Evolutionary conservation across 164 flowering plant genomes (phyloP), one percentile per base, ranked within the genome.

Genomic region (Paratinospora sagittata): DNA sequence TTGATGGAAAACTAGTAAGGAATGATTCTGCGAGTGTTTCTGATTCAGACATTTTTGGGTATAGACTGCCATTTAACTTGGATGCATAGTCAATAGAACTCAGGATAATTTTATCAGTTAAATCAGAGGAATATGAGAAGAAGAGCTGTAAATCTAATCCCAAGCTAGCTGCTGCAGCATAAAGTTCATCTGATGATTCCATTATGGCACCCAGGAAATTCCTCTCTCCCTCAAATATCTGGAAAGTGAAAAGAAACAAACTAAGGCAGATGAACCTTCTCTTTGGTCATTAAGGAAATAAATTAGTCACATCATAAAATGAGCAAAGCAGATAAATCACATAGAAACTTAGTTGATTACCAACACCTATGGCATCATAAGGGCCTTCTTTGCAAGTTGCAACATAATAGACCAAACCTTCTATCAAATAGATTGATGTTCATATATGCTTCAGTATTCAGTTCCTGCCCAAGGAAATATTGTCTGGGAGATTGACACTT

Each of bases 111-210:
- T 91, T 90, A 79, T 89, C 92, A 17, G 99, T 96, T 75, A 85
- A 77, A 62, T 88, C 93, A 73, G 88, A 64, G 34, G 97, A 89
- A 78, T 82, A 81, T 23, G 97, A 91, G 79, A 72, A 86, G 75
- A 91, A 90, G 27, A 96, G 75, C 83, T 96, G 99, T 49, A 96
- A 72, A 75, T 86, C 83, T 65, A 91, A 79, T 70, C 92, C 96
- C 78, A 91, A 76, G 79, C 91, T 89, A 47, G 97, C 89, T 60
- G 96, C 96, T 39, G 97, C 96, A 66, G 97, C 98, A 82, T 90
- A 91, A 4, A 96, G 89, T 77, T 79, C 96, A 84, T 90, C 94
- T 72, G 98, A 90, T 77, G 84, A 89, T 79, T 96, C 99, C 95
- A 91, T 90, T 65, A 91, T 78, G 34, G 85, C 76, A 63, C 83